Conservation (phyloP, 1,139 yeast species). For the Pichia inconspicua region DNA sequence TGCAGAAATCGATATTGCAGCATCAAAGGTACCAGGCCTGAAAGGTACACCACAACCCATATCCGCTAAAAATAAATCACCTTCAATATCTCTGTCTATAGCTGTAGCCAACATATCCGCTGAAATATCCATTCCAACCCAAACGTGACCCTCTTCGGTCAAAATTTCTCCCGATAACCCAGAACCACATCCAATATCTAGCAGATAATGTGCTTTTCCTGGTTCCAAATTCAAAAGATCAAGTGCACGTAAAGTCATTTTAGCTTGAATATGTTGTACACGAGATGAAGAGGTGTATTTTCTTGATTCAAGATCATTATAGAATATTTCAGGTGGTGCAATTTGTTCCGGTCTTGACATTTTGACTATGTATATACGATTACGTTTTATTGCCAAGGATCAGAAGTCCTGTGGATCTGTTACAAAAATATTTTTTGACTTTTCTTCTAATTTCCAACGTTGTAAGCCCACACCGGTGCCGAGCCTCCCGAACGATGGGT, state of each 20-base stretch:
- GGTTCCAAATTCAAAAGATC: conserved; percentile 72
- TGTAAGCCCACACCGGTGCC: no score
- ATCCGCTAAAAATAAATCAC: conserved; percentile 85
- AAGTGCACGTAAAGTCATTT: conserved; percentile 90
- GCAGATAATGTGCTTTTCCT: conserved; percentile 53
- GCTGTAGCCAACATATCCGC: conserved; percentile 96
- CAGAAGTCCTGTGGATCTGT: no score
- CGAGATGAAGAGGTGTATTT: conserved; percentile 91
- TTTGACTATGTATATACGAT: background rate
- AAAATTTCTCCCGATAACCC: conserved; percentile 93
- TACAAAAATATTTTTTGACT: no score
- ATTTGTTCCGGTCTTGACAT: conserved; percentile 98
- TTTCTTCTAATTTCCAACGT: no score
- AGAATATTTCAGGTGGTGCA: conserved; percentile 96
- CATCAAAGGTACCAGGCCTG: conserved; percentile 94
- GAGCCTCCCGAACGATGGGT: no score
- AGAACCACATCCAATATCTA: conserved; percentile 96
- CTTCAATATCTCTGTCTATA: conserved; percentile 83
- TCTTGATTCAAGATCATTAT: conserved; percentile 79
- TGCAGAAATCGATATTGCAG: conserved; percentile 91
- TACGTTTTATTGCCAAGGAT: background rate
- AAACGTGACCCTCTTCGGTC: conserved; percentile 86
- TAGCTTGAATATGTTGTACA: conserved; percentile 96
- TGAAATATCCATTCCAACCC: conserved; percentile 97
- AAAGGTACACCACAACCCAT: conserved; percentile 94